Evolutionary conservation across 495 filamentous ascomycete genomes (phyloP), one percentile per base, ranked within the genome.

Genomic region (Hypoxylon fragiforme): DNA sequence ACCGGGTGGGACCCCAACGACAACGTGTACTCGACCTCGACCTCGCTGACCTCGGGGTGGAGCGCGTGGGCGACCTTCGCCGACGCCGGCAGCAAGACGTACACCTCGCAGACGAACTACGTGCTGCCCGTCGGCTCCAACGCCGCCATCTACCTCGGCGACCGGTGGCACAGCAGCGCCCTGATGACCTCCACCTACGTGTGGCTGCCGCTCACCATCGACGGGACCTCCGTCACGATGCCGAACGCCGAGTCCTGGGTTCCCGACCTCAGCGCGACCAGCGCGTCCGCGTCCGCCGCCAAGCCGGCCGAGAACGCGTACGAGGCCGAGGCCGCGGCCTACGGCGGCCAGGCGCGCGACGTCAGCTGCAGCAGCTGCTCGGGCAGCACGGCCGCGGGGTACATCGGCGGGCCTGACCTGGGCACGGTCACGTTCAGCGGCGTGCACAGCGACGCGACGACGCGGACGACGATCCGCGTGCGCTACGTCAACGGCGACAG

Each of bases 201-300:
- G 21, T 88, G 85, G 85, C 75, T 88, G 0, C 85, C 85, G 3
- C 69, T 87, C 1, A 73, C 56, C 3, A 74, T 88, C 59, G 73
- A 66, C 13, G 84, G 83, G 0, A 83, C 75, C 0, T 80, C 65
- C 1, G 83, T 75, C 15, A 69, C 41, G 21, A 66, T 82, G 71
- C 70, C 74, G 44, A 80, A 83, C 63, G 47, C 64, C 31, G 77
- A 77, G 11, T 78, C 75, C 54, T 85, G 81, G 82, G 70, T 80
- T 1, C 76, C 77, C 0, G 20, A 65, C 31, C 47, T 18, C 46
- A 39, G 36, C 50, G 0, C 46, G 53, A 0, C 54, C 54, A n/a
- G n/a, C n/a, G n/a, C n/a, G n/a, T 49, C 53, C 1, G 63, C 70
- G n/a, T 51, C 62, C 3, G 52, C 65, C 8, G 72, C 75, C 0